Percentiles rank a stretch among this genome's conserved stretches.
These are phyloP conservation scores for Podospora tetraspora DNA, from an alignment of 495 filamentous ascomycete species.

Conservation along the genomic window DNA sequence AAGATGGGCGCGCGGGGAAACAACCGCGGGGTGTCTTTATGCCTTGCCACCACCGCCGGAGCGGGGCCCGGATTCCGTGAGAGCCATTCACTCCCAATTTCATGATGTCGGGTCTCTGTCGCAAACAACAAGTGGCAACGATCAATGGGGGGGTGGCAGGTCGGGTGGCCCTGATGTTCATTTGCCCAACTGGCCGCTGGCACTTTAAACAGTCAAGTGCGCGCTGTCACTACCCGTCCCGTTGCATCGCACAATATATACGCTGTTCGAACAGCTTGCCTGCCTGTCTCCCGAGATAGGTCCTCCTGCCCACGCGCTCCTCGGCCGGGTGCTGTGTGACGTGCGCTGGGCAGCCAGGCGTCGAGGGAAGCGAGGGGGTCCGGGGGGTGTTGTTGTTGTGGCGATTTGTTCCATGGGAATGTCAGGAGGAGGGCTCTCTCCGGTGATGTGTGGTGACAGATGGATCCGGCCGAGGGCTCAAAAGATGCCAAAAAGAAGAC, in stretches of 20 bases:
- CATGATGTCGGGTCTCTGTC: background rate
- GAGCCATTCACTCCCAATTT: constrained; percentile 2
- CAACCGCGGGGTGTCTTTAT: background rate
- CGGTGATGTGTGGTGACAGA: background rate
- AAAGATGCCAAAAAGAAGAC: background rate
- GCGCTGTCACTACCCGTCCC: constrained; percentile 21
- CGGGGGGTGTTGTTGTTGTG: background rate
- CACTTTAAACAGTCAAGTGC: background rate
- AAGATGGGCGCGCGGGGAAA: background rate
- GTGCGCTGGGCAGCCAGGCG: background rate
- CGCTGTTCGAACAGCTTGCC: background rate
- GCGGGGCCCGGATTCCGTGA: background rate
- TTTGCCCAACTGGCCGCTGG: background rate
- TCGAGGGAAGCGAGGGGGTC: background rate
- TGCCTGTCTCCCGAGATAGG: background rate
- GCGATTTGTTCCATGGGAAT: background rate
- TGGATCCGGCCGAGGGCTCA: background rate
- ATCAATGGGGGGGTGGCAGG: too few relatives aligned
- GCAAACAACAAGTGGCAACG: background rate
- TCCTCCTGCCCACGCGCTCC: constrained; percentile 5
- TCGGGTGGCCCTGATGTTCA: background rate
- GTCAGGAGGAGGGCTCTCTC: background rate
- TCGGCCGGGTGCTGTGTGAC: background rate
- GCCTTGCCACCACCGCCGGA: background rate
- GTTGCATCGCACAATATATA: constrained; percentile 23